Percentiles rank a stretch among this genome's conserved stretches.
phyloP scores from a whole-genome alignment of 2,329 filamentous ascomycete genomes.

The Myrmaecium sp. region DNA sequence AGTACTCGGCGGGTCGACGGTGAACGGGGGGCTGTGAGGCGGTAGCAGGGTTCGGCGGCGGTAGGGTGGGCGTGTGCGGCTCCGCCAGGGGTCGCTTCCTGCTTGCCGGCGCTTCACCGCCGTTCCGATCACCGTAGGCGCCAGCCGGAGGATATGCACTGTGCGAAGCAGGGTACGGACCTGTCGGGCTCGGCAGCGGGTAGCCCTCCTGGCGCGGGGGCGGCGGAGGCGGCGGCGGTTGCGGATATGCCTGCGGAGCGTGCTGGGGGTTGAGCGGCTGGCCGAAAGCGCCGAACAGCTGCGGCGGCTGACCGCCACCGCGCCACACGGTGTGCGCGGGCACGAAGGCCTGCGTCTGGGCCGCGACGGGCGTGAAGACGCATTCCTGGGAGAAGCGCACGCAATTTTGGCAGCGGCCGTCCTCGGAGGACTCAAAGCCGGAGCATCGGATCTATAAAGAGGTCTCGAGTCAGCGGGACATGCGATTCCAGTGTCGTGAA shows the following conservation, averaged over 20 bases:
- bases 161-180: conserved; percentile 21
- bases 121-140: conserved; percentile 20
- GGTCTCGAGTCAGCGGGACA: conserved; percentile 1
- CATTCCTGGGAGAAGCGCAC: conserved; percentile 60
- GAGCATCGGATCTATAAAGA: conserved; percentile 51
- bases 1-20: conserved; percentile 19
- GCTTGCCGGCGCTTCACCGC: conserved; percentile 20
- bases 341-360: conserved; percentile 58
- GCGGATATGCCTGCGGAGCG: conserved; percentile 8
- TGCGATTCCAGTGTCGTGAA: too few relatives aligned
- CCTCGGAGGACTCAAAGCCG: conserved; percentile 53
- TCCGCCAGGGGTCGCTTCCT: conserved; percentile 31
- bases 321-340: conserved; percentile 51
- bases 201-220: conserved; percentile 23
- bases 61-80: conserved; percentile 33
- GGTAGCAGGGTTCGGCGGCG: conserved; percentile 29
- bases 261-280: conserved; percentile 27
- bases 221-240: conserved; percentile 13
- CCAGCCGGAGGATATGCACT: conserved; percentile 12
- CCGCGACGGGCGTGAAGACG: conserved; percentile 60
- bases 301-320: conserved; percentile 24
- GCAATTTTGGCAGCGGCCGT: conserved; percentile 58
- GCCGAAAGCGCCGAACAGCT: conserved; percentile 35
- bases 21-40: conserved; percentile 23
- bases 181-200: conserved; percentile 28